A percentile compares a stretch with the other conserved stretches of the same genome.
These are phyloP conservation scores for Cynanchum wilfordii DNA, from an alignment of 257 asterid species.

Conservation along the genomic window DNA sequence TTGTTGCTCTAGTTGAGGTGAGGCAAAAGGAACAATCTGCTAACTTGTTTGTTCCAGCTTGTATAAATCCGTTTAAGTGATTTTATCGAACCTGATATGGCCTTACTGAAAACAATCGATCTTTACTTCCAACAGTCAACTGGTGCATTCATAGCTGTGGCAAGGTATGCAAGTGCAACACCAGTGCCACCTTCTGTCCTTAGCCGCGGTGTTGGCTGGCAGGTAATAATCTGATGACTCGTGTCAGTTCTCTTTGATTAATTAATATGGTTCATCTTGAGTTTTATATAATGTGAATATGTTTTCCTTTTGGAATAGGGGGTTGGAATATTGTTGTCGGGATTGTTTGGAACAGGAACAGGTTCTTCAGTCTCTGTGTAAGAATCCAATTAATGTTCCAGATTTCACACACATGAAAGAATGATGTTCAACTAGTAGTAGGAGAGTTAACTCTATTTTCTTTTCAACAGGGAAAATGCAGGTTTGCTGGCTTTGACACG, in stretches of 20 bases:
- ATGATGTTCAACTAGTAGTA: neutral
- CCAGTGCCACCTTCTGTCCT: conserved; percentile 89
- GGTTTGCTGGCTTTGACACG: conserved; percentile 84
- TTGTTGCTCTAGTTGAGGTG: conserved; percentile 92
- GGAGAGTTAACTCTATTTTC: neutral
- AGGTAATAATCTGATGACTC: conserved; percentile 38
- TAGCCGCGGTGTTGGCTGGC: conserved; percentile 98
- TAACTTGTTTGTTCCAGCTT: neutral
- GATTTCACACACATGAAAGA: conserved; percentile 20
- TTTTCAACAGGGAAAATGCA: conserved; percentile 68
- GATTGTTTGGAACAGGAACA: conserved; percentile 81
- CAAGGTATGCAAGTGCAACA: conserved; percentile 92
- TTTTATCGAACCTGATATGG: neutral
- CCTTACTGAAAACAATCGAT: neutral
- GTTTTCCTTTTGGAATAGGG: conserved; percentile 46
- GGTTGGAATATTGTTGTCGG: conserved; percentile 66
- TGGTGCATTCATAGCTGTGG: conserved; percentile 81
- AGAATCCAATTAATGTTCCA: conserved; percentile 18
- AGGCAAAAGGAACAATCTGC: neutral
- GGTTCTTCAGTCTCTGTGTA: conserved; percentile 94
- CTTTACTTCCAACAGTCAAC: conserved; percentile 55
- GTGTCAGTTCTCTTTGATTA: neutral
- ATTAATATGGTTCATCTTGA: neutral
- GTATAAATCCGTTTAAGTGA: too few relatives aligned
- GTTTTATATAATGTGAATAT: neutral